phyloP scores from a whole-genome alignment of 306 rosid genomes.

The Astragalus glycyphyllos region DNA sequence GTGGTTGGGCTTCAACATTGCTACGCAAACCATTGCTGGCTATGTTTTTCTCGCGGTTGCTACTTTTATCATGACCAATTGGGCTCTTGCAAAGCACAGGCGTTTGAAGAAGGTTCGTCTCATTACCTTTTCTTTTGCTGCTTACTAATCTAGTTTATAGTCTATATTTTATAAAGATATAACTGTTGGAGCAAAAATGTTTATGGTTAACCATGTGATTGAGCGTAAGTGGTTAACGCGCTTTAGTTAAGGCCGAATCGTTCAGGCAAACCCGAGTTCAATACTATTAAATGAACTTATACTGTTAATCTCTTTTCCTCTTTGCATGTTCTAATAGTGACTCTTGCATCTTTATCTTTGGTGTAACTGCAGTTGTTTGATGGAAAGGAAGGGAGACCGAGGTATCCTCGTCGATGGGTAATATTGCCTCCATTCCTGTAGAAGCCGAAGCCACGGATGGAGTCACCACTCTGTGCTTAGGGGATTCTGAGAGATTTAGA shows the following conservation, averaged over 20 bases:
- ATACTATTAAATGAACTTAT: neutral
- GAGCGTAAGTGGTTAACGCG: no score
- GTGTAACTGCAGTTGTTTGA: conserved; percentile 76
- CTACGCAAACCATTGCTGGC: conserved; percentile 95
- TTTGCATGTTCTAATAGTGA: conserved; percentile 6
- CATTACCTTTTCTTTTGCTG: conserved; percentile 10
- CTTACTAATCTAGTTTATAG: conserved; percentile 17
- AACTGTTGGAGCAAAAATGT: neutral
- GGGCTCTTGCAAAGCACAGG: conserved; percentile 97
- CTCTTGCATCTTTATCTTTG: conserved; percentile 13
- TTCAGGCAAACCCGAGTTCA: no score
- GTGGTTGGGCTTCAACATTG: conserved; percentile 97
- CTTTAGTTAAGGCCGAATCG: no score
- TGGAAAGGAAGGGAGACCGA: conserved; percentile 90
- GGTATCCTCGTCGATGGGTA: conserved; percentile 96
- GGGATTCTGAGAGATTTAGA: conserved; percentile 31
- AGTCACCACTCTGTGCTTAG: conserved; percentile 24
- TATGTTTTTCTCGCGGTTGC: conserved; percentile 77
- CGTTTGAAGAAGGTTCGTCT: conserved; percentile 86
- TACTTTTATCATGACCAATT: conserved; percentile 83
- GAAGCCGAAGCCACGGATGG: conserved; percentile 42
- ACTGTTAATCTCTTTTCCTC: neutral
- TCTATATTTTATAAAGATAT: neutral
- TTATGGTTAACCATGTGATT: neutral
- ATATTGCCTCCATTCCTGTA: conserved; percentile 92